Conservation (phyloP, 306 rosid genomes). For the Prunus mume region DNA sequence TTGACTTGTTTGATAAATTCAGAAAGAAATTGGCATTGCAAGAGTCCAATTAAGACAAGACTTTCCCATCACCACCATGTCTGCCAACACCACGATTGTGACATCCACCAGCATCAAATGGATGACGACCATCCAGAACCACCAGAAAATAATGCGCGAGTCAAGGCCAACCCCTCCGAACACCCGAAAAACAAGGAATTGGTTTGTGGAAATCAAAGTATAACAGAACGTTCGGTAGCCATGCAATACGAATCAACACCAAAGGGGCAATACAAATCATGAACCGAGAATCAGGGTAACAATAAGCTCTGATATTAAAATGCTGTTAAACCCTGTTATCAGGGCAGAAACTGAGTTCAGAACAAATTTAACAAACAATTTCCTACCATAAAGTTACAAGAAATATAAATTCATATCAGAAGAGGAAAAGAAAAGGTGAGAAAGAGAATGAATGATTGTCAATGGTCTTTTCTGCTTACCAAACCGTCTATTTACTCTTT, state of each 20-base stretch:
- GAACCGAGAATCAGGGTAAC: not conserved
- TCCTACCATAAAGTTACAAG: not conserved
- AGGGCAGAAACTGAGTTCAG: not conserved
- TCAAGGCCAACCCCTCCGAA: no score
- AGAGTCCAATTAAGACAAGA: not conserved
- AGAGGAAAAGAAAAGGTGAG: not conserved
- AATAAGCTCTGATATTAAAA: not conserved
- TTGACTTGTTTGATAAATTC: no score
- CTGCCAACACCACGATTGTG: not conserved
- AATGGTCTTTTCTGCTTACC: conserved; percentile 1
- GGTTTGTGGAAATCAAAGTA: not conserved
- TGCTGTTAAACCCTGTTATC: conserved; percentile 1
- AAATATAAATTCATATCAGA: not conserved
- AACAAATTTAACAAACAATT: not conserved
- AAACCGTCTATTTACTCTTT: not conserved
- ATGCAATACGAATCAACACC: not conserved
- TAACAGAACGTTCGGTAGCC: not conserved
- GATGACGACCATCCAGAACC: not conserved
- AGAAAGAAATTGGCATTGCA: no score
- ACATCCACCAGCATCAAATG: not conserved
- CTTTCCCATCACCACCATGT: not conserved
- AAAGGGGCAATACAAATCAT: not conserved
- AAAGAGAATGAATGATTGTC: not conserved
- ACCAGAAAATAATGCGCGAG: not conserved
- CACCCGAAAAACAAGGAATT: not conserved